Percentiles rank a stretch among this genome's conserved stretches.
These are phyloP conservation scores for Zymoseptoria passerinii DNA, from an alignment of 2,329 filamentous ascomycete genomes.

Conservation along the genomic window DNA sequence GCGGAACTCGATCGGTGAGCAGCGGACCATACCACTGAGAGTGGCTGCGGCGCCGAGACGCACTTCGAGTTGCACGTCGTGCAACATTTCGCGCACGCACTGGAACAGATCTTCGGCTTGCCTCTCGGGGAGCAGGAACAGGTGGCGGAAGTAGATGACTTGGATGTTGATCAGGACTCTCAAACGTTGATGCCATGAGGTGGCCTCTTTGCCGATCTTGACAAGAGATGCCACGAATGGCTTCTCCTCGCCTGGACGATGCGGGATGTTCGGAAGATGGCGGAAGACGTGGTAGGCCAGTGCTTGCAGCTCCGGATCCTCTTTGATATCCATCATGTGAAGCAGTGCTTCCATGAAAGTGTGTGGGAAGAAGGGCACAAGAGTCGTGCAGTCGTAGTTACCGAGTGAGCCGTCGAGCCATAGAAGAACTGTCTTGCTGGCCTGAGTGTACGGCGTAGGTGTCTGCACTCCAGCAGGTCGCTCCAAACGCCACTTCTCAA, in stretches of 20 bases:
- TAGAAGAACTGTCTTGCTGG: constrained; percentile 87
- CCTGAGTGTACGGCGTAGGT: constrained; percentile 87
- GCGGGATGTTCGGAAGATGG: constrained; percentile 89
- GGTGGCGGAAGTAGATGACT: constrained; percentile 91
- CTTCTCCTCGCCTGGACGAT: constrained; percentile 75
- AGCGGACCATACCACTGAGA: constrained; percentile 94
- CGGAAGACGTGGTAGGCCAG: constrained; percentile 95
- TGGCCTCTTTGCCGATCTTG: constrained; percentile 72
- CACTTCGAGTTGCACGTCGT: constrained; percentile 86
- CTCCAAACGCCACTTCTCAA: constrained; percentile 82
- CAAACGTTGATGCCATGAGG: constrained; percentile 91
- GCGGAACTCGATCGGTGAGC: constrained; percentile 74
- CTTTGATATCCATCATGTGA: constrained; percentile 99
- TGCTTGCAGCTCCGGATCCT: constrained; percentile 90
- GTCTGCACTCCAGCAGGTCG: constrained; percentile 82
- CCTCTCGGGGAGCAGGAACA: constrained; percentile 71
- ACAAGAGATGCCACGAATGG: constrained; percentile 80
- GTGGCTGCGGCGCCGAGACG: constrained; percentile 87
- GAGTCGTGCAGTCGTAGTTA: constrained; percentile 84
- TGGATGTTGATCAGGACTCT: constrained; percentile 97
- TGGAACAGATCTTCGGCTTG: constrained; percentile 78
- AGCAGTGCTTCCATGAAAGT: constrained; percentile 85
- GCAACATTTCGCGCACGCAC: constrained; percentile 91
- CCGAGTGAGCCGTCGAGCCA: constrained; percentile 91
- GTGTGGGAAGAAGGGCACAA: constrained; percentile 83